Percentiles rank a stretch among this genome's conserved stretches.
phyloP scores from a whole-genome alignment of 805 yeast genomes.

The Dipodascopsis uninucleata region DNA sequence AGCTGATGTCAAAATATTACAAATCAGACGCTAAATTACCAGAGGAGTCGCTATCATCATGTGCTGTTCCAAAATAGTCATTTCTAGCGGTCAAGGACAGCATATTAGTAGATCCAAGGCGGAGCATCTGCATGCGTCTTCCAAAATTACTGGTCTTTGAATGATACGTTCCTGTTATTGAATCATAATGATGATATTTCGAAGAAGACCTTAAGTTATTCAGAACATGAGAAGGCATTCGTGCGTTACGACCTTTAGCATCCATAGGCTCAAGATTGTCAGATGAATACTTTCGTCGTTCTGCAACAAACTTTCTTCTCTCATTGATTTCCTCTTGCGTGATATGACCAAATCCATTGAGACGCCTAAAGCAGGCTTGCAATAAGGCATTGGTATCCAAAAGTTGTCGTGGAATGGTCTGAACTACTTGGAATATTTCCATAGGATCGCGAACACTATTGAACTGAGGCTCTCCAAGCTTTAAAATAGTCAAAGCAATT shows the following conservation, averaged over 20 bases:
- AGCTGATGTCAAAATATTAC: no score
- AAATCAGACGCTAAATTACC: no score
- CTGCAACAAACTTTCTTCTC: slow-evolving; percentile 73
- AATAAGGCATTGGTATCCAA: slow-evolving; percentile 67
- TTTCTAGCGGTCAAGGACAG: slow-evolving; percentile 20
- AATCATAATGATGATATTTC: slow-evolving; percentile 12
- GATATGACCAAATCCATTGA: slow-evolving; percentile 66
- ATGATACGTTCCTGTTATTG: slow-evolving; percentile 11
- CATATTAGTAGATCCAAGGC: slow-evolving; percentile 21
- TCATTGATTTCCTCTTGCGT: slow-evolving; percentile 78
- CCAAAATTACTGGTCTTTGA: slow-evolving; percentile 14
- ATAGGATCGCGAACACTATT: slow-evolving; percentile 43
- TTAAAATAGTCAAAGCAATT: slow-evolving; percentile 73
- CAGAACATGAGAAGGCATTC: neutral
- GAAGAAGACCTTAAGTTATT: neutral
- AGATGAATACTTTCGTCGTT: slow-evolving; percentile 46
- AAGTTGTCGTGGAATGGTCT: slow-evolving; percentile 69
- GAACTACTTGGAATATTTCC: slow-evolving; percentile 79
- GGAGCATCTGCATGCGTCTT: slow-evolving; percentile 10
- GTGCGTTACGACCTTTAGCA: neutral
- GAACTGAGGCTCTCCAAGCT: slow-evolving; percentile 66
- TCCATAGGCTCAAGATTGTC: neutral
- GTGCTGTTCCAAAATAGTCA: slow-evolving; percentile 21
- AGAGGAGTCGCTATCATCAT: no score
- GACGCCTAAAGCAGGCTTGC: slow-evolving; percentile 70